Evolutionary conservation across 1,284 basidiomycete genomes (phyloP).

Genomic region (Rhodofomes roseus): DNA sequence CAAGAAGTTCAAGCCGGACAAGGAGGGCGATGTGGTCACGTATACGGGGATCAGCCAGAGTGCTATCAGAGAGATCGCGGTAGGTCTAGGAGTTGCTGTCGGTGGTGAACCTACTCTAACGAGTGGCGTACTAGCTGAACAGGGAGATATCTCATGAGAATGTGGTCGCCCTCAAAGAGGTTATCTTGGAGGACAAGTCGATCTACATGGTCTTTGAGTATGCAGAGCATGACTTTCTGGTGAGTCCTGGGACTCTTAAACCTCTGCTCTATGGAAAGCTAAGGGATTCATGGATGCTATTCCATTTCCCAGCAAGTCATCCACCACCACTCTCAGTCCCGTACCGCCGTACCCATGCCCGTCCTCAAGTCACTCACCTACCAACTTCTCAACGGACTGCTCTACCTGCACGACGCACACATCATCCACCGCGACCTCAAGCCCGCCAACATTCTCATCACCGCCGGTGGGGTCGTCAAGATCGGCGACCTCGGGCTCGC

Average conservation of each 20-base stretch:
- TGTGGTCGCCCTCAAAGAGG: slow-evolving; percentile 87
- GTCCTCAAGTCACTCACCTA: slow-evolving; percentile 93
- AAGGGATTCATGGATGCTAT: neutral
- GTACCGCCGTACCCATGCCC: slow-evolving; percentile 66
- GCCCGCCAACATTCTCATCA: slow-evolving; percentile 98
- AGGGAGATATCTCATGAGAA: slow-evolving; percentile 94
- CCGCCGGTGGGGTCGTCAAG: slow-evolving; percentile 86
- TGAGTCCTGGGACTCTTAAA: slow-evolving; percentile 48
- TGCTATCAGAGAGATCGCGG: slow-evolving; percentile 94
- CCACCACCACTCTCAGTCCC: slow-evolving; percentile 92
- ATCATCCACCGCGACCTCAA: slow-evolving; percentile 97
- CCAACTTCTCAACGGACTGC: slow-evolving; percentile 93
- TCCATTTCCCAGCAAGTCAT: slow-evolving; percentile 80
- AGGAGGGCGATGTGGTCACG: slow-evolving; percentile 89
- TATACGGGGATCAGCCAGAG: slow-evolving; percentile 98
- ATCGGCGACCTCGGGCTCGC: slow-evolving; percentile 97
- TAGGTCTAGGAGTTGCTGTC: slow-evolving; percentile 37
- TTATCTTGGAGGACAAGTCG: slow-evolving; percentile 96
- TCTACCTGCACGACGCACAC: slow-evolving; percentile 94
- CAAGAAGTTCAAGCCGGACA: slow-evolving; percentile 99
- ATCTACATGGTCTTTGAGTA: slow-evolving; percentile 99
- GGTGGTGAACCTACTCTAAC: neutral
- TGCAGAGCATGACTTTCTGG: slow-evolving; percentile 96
- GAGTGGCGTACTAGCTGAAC: slow-evolving; percentile 61
- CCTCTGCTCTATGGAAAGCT: too few relatives aligned